Evolutionary conservation across 208 protist genomes (phyloP).

Genomic region (Leishmania braziliensis): DNA sequence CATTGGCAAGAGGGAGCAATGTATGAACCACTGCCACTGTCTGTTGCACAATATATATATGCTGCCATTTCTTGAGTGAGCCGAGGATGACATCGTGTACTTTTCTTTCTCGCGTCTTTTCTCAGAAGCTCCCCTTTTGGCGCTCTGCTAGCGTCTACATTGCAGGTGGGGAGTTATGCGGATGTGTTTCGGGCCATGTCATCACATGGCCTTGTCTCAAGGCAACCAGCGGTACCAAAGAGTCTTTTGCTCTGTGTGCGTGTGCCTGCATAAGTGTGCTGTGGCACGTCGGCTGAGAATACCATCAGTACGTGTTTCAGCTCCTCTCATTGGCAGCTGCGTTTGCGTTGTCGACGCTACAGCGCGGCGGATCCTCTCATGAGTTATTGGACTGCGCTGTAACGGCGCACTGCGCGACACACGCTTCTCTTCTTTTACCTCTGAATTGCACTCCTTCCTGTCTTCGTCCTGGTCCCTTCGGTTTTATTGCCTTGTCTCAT

Average conservation of each 20-base stretch:
- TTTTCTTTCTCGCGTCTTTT: background rate
- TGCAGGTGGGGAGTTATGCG: background rate
- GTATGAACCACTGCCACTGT: background rate
- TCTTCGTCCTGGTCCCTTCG: background rate
- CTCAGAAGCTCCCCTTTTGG: background rate
- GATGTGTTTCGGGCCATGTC: background rate
- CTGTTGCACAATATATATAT: background rate
- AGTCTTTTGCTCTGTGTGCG: background rate
- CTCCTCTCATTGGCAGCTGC: background rate
- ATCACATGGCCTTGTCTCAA: background rate
- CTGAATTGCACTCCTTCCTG: background rate
- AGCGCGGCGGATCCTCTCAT: background rate
- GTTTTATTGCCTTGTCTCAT: background rate
- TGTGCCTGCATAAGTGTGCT: background rate
- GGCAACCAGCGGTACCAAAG: background rate
- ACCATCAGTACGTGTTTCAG: background rate
- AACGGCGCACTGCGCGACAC: background rate
- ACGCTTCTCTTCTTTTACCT: background rate
- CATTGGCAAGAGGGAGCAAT: background rate
- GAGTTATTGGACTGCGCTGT: background rate
- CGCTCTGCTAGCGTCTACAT: background rate
- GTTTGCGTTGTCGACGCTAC: background rate
- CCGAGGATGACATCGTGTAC: background rate
- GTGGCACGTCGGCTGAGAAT: background rate
- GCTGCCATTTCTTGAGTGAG: too few species aligned